Conservation (phyloP, 1,139 yeast species). For the Candida sanyaensis region DNA sequence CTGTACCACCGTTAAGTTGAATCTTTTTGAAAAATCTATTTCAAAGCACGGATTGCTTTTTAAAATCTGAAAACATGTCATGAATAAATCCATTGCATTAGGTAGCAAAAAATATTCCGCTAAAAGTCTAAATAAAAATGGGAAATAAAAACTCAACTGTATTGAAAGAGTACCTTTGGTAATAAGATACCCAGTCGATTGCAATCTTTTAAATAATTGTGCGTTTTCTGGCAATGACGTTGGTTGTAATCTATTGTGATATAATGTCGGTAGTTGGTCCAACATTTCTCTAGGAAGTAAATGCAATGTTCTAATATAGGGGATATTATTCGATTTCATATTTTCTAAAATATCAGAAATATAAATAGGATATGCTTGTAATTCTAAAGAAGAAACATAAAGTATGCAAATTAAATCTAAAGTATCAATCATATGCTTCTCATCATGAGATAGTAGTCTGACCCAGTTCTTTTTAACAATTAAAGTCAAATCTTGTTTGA, state of each 20-base stretch:
- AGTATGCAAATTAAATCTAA: conserved; percentile 37
- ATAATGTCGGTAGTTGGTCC: conserved; percentile 26
- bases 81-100: conserved; percentile 31
- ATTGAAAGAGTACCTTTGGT: conserved; percentile 7
- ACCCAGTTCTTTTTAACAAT: conserved; percentile 57
- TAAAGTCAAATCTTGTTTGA: conserved; percentile 37
- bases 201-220: conserved; percentile 24
- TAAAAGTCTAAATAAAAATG: conserved; percentile 31
- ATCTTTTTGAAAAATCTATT: background rate
- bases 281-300: conserved; percentile 27
- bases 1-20: conserved; percentile 2
- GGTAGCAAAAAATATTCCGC: conserved; percentile 31
- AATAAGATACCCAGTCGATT: conserved; percentile 1
- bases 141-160: conserved; percentile 32
- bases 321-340: conserved; percentile 34
- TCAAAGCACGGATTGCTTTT: conserved; percentile 4
- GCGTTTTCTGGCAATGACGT: conserved; percentile 28
- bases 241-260: conserved; percentile 29
- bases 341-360: conserved; percentile 33
- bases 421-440: conserved; percentile 10
- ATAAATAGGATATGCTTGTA: conserved; percentile 40
- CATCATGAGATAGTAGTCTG: conserved; percentile 11
- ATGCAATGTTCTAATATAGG: conserved; percentile 36
- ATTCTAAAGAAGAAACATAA: conserved; percentile 37
- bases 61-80: conserved; percentile 19